A percentile compares a stretch with the other conserved stretches of the same genome.
These are phyloP conservation scores for Saturnispora silvae DNA, from an alignment of 805 yeast genomes.

Conservation along the genomic window DNA sequence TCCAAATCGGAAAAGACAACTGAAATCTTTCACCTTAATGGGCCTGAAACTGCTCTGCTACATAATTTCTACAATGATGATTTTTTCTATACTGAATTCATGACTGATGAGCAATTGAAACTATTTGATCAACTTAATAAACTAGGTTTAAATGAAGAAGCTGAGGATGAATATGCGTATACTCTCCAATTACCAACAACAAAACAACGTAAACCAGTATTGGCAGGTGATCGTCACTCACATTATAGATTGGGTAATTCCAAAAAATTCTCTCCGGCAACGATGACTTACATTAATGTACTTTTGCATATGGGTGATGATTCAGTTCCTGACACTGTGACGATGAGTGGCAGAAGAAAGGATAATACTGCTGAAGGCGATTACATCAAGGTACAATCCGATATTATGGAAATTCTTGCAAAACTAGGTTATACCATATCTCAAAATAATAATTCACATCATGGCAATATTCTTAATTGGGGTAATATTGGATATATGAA, in stretches of 20 bases:
- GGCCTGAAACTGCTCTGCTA: neutral
- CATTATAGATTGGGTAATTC: neutral
- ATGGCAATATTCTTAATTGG: no score
- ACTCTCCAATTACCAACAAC: neutral
- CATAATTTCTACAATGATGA: neutral
- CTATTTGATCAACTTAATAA: neutral
- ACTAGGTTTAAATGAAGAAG: no score
- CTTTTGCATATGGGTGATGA: neutral
- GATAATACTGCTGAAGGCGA: constrained; percentile 1
- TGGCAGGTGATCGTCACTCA: neutral
- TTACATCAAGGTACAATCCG: neutral
- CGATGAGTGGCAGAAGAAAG: neutral
- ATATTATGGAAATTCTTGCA: constrained; percentile 1
- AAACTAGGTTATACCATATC: no score
- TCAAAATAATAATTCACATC: no score
- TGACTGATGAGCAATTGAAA: neutral
- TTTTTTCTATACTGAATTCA: no score
- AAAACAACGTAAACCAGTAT: neutral
- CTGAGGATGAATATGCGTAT: neutral
- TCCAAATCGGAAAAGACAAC: neutral
- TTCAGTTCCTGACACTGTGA: neutral
- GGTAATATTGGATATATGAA: no score
- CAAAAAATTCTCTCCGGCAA: neutral
- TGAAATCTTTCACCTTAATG: neutral
- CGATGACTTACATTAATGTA: neutral